Conservation (phyloP, 441 rosid genomes). For the Lepidium campestre region DNA sequence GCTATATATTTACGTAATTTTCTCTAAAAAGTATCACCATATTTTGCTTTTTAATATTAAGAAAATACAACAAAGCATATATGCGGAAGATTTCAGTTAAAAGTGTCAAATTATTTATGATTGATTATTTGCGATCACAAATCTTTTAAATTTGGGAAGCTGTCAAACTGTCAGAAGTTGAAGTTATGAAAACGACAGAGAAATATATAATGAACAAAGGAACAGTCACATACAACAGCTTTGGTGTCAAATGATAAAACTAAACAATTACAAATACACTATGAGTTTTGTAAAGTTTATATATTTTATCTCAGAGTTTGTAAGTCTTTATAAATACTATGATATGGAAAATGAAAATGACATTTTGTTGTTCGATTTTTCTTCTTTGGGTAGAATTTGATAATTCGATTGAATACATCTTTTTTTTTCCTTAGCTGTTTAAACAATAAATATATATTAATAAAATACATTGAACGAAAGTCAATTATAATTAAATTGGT, state of each 20-base stretch:
- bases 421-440: not conserved
- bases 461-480: slow-evolving; percentile 3
- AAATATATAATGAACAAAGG: not conserved
- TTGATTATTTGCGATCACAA: not conserved
- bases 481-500: slow-evolving; percentile 11
- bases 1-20: too few species aligned
- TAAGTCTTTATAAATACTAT: not conserved
- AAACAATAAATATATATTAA: not conserved
- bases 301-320: not conserved
- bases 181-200: slow-evolving; percentile 17
- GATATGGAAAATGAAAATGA: slow-evolving; percentile 4
- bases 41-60: not conserved
- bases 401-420: not conserved
- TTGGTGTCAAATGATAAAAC: slow-evolving; percentile 9
- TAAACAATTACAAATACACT: not conserved
- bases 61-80: not conserved
- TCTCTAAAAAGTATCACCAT: too few species aligned
- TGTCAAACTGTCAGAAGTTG: not conserved
- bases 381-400: not conserved
- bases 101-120: slow-evolving; percentile 3
- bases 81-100: not conserved
- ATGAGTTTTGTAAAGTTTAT: not conserved
- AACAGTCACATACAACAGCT: slow-evolving; percentile 6
- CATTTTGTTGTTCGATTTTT: not conserved
- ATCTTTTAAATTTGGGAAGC: not conserved